phyloP scores from a whole-genome alignment of 345 rosid species.

The Populus davidiana region DNA sequence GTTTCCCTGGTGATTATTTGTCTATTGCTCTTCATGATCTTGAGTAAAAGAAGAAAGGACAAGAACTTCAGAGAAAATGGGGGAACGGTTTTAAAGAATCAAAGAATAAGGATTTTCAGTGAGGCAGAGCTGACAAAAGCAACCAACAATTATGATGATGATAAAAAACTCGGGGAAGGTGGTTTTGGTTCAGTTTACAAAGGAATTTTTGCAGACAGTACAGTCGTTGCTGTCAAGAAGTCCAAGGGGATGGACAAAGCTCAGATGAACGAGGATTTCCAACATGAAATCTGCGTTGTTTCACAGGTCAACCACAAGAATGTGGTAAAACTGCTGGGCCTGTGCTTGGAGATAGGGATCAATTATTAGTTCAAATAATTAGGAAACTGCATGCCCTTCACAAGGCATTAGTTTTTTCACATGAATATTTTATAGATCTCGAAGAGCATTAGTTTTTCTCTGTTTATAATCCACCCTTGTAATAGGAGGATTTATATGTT shows the following conservation, averaged over 20 bases:
- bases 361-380: too few relatives aligned
- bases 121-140: constrained; percentile 32
- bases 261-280: not conserved
- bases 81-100: constrained; percentile 25
- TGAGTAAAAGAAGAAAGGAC: constrained; percentile 7
- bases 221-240: constrained; percentile 6
- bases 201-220: constrained; percentile 8
- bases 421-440: too few relatives aligned
- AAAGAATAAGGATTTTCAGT: constrained; percentile 26
- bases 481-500: too few relatives aligned
- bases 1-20: not conserved
- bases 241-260: constrained; percentile 9
- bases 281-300: not conserved
- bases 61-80: constrained; percentile 26
- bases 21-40: not conserved
- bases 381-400: too few relatives aligned
- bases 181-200: constrained; percentile 31
- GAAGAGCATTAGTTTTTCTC: too few relatives aligned
- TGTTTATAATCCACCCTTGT: too few relatives aligned
- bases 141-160: constrained; percentile 20
- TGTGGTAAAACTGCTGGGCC: constrained; percentile 33
- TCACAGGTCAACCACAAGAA: constrained; percentile 35
- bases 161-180: constrained; percentile 21
- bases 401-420: too few relatives aligned
- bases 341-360: constrained; percentile 37